Conservation (phyloP, 208 protist species). For the Crithidia bombi region DNA sequence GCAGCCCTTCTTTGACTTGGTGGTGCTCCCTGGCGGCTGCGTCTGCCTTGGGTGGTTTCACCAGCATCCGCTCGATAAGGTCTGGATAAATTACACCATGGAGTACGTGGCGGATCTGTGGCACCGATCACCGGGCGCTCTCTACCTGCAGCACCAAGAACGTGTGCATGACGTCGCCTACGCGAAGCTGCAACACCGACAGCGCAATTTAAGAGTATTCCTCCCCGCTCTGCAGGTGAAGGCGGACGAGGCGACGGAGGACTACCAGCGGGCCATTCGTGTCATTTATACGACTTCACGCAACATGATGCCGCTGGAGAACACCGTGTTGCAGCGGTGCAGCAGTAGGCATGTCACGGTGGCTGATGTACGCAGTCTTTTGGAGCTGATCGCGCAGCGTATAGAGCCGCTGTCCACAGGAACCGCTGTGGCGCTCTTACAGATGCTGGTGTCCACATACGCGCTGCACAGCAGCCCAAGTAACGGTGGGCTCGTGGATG, state of each 20-base stretch:
- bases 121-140: background rate
- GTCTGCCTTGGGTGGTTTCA: slow-evolving; percentile 26
- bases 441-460: slow-evolving; percentile 4
- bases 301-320: slow-evolving; percentile 1
- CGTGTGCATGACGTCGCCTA: background rate
- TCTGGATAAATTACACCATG: slow-evolving; percentile 8
- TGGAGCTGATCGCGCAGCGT: background rate
- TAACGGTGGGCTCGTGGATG: background rate
- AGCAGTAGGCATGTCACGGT: background rate
- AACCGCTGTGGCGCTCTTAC: slow-evolving; percentile 22
- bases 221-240: background rate
- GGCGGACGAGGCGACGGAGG: slow-evolving; percentile 1
- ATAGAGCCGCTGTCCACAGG: slow-evolving; percentile 11
- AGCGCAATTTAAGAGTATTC: slow-evolving; percentile 7
- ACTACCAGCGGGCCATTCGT: background rate
- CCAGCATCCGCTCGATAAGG: slow-evolving; percentile 17
- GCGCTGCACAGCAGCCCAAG: background rate
- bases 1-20: slow-evolving; percentile 20
- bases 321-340: background rate
- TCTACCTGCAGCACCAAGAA: background rate
- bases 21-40: slow-evolving; percentile 21
- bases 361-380: background rate
- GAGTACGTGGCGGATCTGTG: slow-evolving; percentile 27
- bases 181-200: background rate
- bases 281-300: background rate